Percentiles rank a stretch among this genome's conserved stretches.
Conservation (phyloP, 1,284 basidiomycete species). For the Heterobasidion irregulare region DNA sequence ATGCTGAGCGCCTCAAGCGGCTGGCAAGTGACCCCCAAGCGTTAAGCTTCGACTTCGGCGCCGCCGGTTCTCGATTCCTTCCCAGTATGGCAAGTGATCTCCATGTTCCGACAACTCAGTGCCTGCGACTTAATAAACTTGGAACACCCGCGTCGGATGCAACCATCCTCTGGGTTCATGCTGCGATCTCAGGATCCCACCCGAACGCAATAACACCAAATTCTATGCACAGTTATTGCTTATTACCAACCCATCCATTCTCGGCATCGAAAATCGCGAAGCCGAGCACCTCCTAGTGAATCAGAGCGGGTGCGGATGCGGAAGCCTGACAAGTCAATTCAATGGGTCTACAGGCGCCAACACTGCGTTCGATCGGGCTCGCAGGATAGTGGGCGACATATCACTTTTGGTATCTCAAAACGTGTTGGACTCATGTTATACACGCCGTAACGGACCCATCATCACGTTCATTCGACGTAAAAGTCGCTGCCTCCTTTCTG, state of each 20-base stretch:
- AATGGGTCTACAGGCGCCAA: too few relatives aligned
- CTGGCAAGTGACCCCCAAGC: too few relatives aligned
- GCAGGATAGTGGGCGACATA: not conserved
- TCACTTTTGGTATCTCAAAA: constrained; percentile 1
- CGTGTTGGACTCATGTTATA: constrained; percentile 26
- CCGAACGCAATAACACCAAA: too few relatives aligned
- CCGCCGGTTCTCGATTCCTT: too few relatives aligned
- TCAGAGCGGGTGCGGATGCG: not conserved
- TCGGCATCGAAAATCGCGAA: not conserved
- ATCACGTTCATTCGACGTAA: constrained; percentile 24
- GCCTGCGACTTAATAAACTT: too few relatives aligned
- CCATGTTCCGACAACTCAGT: not conserved
- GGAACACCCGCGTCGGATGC: too few relatives aligned
- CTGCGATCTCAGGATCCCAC: too few relatives aligned
- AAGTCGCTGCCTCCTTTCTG: constrained; percentile 14
- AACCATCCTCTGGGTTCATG: too few relatives aligned
- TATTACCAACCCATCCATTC: not conserved
- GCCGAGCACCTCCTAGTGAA: not conserved
- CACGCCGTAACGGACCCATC: constrained; percentile 23
- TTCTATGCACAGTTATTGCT: not conserved
- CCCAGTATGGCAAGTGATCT: not conserved
- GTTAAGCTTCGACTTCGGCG: too few relatives aligned
- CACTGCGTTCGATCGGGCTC: not conserved
- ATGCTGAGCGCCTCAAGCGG: not conserved
- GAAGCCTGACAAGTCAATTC: too few relatives aligned